These are phyloP conservation scores for Globisporangium cylindrosporum DNA, from an alignment of 352 stramenopile species.

Conservation along the genomic window DNA sequence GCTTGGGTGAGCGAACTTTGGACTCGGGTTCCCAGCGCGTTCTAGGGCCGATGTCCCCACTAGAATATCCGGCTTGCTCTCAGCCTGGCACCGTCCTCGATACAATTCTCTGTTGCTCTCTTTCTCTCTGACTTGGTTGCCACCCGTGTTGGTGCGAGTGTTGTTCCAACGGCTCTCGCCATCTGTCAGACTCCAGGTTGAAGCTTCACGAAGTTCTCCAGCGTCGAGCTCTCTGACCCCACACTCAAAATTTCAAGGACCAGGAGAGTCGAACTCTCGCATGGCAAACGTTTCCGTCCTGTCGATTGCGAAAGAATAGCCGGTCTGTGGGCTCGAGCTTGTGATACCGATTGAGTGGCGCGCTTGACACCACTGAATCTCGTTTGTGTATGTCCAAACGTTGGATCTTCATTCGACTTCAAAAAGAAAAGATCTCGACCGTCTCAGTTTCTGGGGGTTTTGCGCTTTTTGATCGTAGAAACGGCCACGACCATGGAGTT, in stretches of 20 bases:
- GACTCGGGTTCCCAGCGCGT: background rate
- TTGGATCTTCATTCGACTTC: background rate
- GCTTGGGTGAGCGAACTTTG: background rate
- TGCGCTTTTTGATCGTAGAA: background rate
- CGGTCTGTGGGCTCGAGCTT: background rate
- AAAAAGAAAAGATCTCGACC: background rate
- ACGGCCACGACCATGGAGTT: background rate
- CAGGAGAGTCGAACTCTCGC: background rate
- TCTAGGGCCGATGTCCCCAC: background rate
- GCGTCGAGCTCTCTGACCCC: background rate
- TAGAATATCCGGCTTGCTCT: background rate
- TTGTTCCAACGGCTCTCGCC: background rate
- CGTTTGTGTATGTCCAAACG: background rate
- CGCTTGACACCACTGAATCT: background rate
- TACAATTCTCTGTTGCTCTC: background rate
- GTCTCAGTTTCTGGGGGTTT: background rate
- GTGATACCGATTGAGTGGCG: background rate
- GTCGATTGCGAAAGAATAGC: background rate
- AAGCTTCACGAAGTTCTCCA: background rate
- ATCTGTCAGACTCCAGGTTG: background rate
- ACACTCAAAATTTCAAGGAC: background rate
- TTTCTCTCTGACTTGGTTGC: background rate
- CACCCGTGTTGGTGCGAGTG: background rate
- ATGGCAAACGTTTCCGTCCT: background rate
- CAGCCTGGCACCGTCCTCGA: background rate